Evolutionary conservation across 2,329 filamentous ascomycete species (phyloP).

Genomic region (Diaporthe sp.): DNA sequence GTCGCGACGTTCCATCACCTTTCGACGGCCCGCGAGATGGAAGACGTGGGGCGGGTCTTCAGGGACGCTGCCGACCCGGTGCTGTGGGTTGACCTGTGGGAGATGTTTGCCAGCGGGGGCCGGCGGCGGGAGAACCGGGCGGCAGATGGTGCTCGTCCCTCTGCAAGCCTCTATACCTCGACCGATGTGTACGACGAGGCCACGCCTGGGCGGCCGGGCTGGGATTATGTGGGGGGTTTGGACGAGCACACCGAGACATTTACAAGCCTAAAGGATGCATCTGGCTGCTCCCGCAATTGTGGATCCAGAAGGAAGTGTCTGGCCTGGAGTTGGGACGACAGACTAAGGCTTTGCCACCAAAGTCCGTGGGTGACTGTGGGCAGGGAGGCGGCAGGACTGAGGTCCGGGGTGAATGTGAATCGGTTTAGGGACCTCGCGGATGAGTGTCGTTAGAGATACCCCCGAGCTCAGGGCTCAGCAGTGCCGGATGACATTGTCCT

Average conservation of each 20-base stretch:
- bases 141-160: neutral
- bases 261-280: constrained; percentile 48
- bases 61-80: constrained; percentile 51
- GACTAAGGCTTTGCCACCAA: constrained; percentile 51
- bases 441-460: constrained; percentile 21
- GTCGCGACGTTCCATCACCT: constrained; percentile 65
- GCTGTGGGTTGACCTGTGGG: constrained; percentile 62
- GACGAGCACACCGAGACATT: constrained; percentile 55
- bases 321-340: constrained; percentile 61
- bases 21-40: constrained; percentile 56
- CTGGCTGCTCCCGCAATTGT: constrained; percentile 57
- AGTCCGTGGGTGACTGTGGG: constrained; percentile 64
- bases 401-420: constrained; percentile 50
- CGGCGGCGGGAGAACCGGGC: neutral
- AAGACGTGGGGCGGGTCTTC: constrained; percentile 53
- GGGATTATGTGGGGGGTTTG: constrained; percentile 61
- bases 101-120: constrained; percentile 49
- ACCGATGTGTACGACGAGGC: constrained; percentile 48
- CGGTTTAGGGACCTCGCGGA: constrained; percentile 23
- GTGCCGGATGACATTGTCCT: no score
- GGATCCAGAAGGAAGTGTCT: constrained; percentile 49
- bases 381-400: constrained; percentile 43
- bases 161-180: constrained; percentile 39
- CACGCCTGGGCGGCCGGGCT: constrained; percentile 48
- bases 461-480: neutral